Evolutionary conservation across 306 rosid species (phyloP).

Genomic region (Ceratonia siliqua): DNA sequence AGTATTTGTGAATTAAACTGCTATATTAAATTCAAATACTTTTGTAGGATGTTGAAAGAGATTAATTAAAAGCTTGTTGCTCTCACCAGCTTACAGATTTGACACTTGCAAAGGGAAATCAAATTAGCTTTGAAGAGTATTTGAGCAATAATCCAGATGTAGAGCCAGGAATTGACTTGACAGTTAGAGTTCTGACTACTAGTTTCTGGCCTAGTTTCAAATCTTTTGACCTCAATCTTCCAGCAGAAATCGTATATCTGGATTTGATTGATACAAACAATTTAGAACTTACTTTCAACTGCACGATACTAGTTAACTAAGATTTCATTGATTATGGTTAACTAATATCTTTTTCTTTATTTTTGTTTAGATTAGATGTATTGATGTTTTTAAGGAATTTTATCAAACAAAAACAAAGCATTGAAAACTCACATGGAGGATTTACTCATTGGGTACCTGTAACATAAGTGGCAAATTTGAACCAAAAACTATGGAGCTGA

Average conservation of each 20-base stretch:
- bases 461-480: constrained; percentile 76
- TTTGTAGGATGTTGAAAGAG: constrained; percentile 7
- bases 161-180: constrained; percentile 74
- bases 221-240: constrained; percentile 83
- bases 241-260: constrained; percentile 74
- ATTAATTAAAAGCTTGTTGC: neutral
- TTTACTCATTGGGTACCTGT: constrained; percentile 86
- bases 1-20: constrained; percentile 16
- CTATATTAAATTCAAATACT: constrained; percentile 9
- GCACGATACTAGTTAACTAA: neutral
- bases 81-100: constrained; percentile 77
- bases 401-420: constrained; percentile 82
- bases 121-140: constrained; percentile 75
- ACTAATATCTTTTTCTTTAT: constrained; percentile 21
- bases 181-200: constrained; percentile 83
- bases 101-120: constrained; percentile 80
- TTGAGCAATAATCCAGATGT: constrained; percentile 49
- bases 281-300: neutral
- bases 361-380: constrained; percentile 63
- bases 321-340: constrained; percentile 18
- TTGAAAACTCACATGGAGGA: constrained; percentile 93
- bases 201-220: constrained; percentile 95
- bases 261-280: constrained; percentile 20
- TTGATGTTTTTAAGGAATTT: constrained; percentile 81
- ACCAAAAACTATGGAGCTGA: constrained; percentile 70